phyloP scores from a whole-genome alignment of 441 rosid species.

The Capsella rubella region DNA sequence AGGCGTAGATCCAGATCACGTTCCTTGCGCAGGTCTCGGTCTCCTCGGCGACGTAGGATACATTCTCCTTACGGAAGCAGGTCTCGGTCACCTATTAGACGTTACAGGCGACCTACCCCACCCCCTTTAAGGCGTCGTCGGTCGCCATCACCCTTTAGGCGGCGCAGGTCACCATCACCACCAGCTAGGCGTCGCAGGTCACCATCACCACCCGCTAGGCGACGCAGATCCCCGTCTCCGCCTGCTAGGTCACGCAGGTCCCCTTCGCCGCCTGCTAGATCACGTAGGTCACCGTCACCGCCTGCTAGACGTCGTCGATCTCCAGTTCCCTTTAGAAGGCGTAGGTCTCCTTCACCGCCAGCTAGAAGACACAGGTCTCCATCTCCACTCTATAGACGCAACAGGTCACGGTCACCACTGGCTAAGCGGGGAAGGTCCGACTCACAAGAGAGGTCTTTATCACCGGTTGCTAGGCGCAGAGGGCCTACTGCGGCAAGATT shows the following conservation, averaged over 20 bases:
- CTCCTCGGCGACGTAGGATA: constrained; percentile 52
- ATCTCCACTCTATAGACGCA: constrained; percentile 40
- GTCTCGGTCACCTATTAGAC: constrained; percentile 46
- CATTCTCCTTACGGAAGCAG: constrained; percentile 51
- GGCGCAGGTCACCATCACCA: constrained; percentile 44
- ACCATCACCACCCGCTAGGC: constrained; percentile 30
- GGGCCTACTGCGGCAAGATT: constrained; percentile 54
- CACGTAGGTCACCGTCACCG: constrained; percentile 47
- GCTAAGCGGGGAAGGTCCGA: constrained; percentile 46
- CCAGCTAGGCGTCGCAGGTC: constrained; percentile 30
- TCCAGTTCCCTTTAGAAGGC: constrained; percentile 39
- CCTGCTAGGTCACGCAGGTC: constrained; percentile 48
- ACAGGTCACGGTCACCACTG: constrained; percentile 40
- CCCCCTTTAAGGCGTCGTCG: constrained; percentile 42
- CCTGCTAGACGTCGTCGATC: constrained; percentile 42
- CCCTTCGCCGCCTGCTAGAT: constrained; percentile 47
- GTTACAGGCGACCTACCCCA: constrained; percentile 50
- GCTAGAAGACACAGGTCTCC: constrained; percentile 48
- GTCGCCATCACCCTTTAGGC: constrained; percentile 43
- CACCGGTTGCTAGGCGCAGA: constrained; percentile 46
- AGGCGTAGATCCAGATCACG: constrained; percentile 49
- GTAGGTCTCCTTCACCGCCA: constrained; percentile 55
- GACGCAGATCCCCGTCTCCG: constrained; percentile 51
- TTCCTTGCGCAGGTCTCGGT: constrained; percentile 54
- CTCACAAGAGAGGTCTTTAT: constrained; percentile 47